Conservation (phyloP, 192 early-diverging fungal species). For the Spizellomyces punctatus region DNA sequence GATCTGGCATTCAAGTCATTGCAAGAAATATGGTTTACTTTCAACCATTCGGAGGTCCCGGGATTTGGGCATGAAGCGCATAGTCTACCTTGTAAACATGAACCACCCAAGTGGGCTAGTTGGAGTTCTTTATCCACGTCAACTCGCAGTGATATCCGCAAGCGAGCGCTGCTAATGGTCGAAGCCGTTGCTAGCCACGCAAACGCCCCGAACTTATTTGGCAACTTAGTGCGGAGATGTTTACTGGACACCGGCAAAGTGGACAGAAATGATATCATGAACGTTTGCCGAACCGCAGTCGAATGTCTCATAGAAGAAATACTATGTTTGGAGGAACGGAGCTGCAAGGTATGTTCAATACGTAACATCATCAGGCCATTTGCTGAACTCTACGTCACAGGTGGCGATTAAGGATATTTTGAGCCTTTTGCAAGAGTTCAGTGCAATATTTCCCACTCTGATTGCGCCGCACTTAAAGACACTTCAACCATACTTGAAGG, state of each 20-base stretch:
- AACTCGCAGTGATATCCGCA: too few species aligned
- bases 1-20: constrained; percentile 73
- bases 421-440: constrained; percentile 36
- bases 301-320: constrained; percentile 77
- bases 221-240: too few species aligned
- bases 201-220: too few species aligned
- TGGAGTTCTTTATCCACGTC: too few species aligned
- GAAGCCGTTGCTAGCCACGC: too few species aligned
- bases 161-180: too few species aligned
- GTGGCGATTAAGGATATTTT: constrained; percentile 32
- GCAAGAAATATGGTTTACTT: constrained; percentile 71
- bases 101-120: too few species aligned
- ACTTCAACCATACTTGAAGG: constrained; percentile 62
- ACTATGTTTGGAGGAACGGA: constrained; percentile 63
- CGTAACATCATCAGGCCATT: background rate
- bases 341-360: background rate
- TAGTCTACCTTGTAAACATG: too few species aligned
- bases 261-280: background rate
- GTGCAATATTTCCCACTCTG: constrained; percentile 56
- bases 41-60: background rate
- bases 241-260: too few species aligned
- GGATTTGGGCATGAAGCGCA: too few species aligned
- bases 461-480: constrained; percentile 55
- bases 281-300: constrained; percentile 65
- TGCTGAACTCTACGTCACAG: background rate